Conservation (phyloP, 2,329 filamentous ascomycete species). For the Byssochlamys sp. region DNA sequence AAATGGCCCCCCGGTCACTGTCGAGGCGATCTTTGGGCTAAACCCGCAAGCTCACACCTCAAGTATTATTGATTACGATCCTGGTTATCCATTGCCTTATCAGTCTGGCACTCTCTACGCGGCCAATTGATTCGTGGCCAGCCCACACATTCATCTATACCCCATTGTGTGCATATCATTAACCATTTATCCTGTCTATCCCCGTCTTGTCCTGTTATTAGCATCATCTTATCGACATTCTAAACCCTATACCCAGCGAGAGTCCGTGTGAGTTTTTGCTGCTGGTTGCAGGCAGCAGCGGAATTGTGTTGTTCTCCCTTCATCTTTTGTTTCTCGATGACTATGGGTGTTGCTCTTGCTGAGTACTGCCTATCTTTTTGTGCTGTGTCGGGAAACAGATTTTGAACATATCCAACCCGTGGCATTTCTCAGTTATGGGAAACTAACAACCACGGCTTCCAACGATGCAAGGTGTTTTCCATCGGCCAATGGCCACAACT, state of each 20-base stretch:
- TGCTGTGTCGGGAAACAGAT: background rate
- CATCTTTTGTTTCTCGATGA: background rate
- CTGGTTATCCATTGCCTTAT: background rate
- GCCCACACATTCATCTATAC: background rate
- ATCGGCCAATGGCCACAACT: slow-evolving; percentile 24
- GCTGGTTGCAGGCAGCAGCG: background rate
- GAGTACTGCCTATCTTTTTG: background rate
- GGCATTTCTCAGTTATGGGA: slow-evolving; percentile 1
- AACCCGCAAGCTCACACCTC: background rate
- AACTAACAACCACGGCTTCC: slow-evolving; percentile 13
- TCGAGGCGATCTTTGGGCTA: background rate
- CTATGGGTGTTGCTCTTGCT: background rate
- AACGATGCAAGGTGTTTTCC: slow-evolving; percentile 26
- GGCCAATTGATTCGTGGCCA: background rate
- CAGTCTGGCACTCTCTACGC: background rate
- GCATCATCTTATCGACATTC: background rate
- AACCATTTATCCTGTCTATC: background rate
- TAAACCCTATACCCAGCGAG: background rate
- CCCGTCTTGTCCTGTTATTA: background rate
- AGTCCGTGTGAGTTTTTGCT: background rate
- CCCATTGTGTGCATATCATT: background rate
- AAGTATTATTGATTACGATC: background rate
- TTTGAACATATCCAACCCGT: background rate
- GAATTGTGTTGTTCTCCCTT: background rate
- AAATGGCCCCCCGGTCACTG: background rate